phyloP scores from a whole-genome alignment of 352 stramenopile genomes.

The Phytophthora aleatoria region DNA sequence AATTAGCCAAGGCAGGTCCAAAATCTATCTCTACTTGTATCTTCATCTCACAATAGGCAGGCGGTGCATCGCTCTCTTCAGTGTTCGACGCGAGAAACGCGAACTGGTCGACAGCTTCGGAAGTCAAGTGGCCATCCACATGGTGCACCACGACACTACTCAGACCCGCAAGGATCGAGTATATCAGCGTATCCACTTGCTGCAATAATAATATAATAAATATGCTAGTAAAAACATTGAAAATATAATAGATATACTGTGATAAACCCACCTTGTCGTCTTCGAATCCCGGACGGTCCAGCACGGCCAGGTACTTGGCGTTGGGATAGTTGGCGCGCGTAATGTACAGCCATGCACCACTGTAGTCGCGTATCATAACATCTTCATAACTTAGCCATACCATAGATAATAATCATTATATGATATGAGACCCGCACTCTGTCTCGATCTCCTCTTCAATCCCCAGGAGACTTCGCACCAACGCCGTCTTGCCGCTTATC shows the following conservation, averaged over 20 bases:
- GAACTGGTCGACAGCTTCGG: slow-evolving; percentile 60
- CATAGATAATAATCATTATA: background rate
- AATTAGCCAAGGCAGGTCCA: background rate
- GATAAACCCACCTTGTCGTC: slow-evolving; percentile 28
- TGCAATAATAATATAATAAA: slow-evolving; percentile 23
- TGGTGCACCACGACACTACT: slow-evolving; percentile 82
- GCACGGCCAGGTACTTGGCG: slow-evolving; percentile 74
- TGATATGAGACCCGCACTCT: slow-evolving; percentile 17
- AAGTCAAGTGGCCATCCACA: slow-evolving; percentile 56
- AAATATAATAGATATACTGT: background rate
- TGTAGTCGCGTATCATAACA: slow-evolving; percentile 10
- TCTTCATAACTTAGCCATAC: slow-evolving; percentile 3
- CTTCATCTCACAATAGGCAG: slow-evolving; percentile 35
- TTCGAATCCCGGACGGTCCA: slow-evolving; percentile 62
- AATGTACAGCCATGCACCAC: slow-evolving; percentile 75
- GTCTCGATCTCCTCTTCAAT: slow-evolving; percentile 14
- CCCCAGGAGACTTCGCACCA: slow-evolving; percentile 48
- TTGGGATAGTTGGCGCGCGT: slow-evolving; percentile 63
- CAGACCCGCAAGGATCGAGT: slow-evolving; percentile 65
- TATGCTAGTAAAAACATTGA: slow-evolving; percentile 2
- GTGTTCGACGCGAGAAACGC: slow-evolving; percentile 50
- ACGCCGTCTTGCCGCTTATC: slow-evolving; percentile 60
- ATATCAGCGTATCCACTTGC: slow-evolving; percentile 62
- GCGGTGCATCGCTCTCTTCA: slow-evolving; percentile 24
- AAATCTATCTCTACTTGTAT: background rate